phyloP scores from a whole-genome alignment of 2,329 filamentous ascomycete species.

The Talaromyces sp. region DNA sequence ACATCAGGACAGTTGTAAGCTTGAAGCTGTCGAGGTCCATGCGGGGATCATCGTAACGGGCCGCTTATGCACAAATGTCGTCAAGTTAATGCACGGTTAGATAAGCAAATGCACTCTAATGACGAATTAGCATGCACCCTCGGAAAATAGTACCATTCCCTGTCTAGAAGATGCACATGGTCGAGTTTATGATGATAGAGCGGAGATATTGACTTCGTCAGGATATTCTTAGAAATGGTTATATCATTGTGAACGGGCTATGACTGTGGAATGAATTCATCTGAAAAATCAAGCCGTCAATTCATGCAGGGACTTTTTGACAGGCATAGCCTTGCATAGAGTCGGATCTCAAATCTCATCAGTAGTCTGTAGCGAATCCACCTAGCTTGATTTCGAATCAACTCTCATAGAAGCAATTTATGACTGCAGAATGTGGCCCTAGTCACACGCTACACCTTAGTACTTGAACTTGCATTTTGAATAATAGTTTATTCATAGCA shows the following conservation, averaged over 20 bases:
- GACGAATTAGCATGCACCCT: not conserved
- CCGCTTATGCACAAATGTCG: not conserved
- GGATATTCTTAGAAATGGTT: not conserved
- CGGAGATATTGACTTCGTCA: not conserved
- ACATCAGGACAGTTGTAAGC: not conserved
- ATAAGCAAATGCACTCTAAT: not conserved
- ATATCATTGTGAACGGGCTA: not conserved
- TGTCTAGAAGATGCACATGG: not conserved
- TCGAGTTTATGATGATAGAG: not conserved
- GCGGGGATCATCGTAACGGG: not conserved
- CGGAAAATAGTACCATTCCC: not conserved
- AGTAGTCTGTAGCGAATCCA: not conserved
- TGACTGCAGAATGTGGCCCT: not conserved
- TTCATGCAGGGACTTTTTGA: not conserved
- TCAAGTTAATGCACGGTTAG: not conserved
- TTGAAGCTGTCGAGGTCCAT: not conserved
- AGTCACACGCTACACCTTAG: not conserved
- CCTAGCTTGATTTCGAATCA: not conserved
- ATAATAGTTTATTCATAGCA: not conserved
- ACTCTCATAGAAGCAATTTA: not conserved
- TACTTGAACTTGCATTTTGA: not conserved
- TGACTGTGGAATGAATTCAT: not conserved
- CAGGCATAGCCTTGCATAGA: not conserved
- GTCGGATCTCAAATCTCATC: not conserved
- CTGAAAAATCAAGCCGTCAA: not conserved